Conservation (phyloP, 2,329 filamentous ascomycete species). For the Xylariaceae sp. region DNA sequence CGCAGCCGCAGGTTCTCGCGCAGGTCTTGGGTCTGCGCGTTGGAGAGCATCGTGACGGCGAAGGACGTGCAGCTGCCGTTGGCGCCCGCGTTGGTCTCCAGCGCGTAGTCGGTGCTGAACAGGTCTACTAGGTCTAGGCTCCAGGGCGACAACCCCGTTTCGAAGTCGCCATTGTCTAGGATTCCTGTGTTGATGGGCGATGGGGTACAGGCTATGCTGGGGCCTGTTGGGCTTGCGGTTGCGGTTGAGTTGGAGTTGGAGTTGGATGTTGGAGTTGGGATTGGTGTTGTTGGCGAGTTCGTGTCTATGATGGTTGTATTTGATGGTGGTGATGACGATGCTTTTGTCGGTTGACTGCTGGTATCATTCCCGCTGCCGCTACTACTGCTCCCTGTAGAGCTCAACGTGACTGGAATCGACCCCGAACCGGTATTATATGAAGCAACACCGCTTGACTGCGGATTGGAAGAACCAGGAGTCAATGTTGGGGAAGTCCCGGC, state of each 20-base stretch:
- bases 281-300: neutral
- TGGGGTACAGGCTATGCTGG: constrained; percentile 2
- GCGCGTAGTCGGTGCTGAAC: constrained; percentile 26
- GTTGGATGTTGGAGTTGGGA: neutral
- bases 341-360: neutral
- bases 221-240: neutral
- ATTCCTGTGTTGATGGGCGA: constrained; percentile 13
- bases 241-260: neutral
- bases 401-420: neutral
- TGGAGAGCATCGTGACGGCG: constrained; percentile 23
- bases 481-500: neutral
- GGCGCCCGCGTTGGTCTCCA: constrained; percentile 16
- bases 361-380: neutral
- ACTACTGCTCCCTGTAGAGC: neutral
- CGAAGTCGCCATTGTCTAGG: constrained; percentile 31
- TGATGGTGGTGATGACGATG: neutral
- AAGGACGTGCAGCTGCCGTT: constrained; percentile 26
- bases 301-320: no score
- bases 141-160: constrained; percentile 28
- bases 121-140: constrained; percentile 28
- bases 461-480: neutral
- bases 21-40: constrained; percentile 24
- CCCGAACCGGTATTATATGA: neutral
- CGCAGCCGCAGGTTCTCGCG: constrained; percentile 25
- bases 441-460: neutral